phyloP scores from a whole-genome alignment of 768 basidiomycete genomes.

The Tulasnella sp. region DNA sequence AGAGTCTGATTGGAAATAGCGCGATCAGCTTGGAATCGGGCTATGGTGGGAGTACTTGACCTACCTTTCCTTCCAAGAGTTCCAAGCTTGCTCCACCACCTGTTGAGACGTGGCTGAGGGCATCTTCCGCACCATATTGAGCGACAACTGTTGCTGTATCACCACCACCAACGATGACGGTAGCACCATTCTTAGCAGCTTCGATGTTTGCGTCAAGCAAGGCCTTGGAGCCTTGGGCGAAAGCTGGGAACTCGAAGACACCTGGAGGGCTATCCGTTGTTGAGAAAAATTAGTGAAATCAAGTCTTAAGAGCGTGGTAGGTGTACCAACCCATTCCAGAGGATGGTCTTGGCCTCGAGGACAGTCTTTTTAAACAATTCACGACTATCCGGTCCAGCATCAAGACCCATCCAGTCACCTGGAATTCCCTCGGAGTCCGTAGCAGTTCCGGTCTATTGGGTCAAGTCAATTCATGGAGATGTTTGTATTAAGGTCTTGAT shows the following conservation, averaged over 20 bases:
- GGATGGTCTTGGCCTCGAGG: constrained; percentile 79
- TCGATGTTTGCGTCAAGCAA: constrained; percentile 78
- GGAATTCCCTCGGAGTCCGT: constrained; percentile 83
- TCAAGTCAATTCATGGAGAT: neutral
- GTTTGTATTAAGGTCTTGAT: no score
- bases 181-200: constrained; percentile 72
- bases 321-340: constrained; percentile 78
- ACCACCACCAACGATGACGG: constrained; percentile 91
- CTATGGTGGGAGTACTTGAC: constrained; percentile 10
- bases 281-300: neutral
- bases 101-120: constrained; percentile 92
- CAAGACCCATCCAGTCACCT: constrained; percentile 89
- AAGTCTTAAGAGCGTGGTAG: neutral
- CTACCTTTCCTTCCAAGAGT: constrained; percentile 93
- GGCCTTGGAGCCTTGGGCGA: constrained; percentile 70
- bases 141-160: constrained; percentile 94
- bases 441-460: constrained; percentile 48
- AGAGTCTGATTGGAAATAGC: constrained; percentile 39
- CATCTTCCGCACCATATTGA: constrained; percentile 69
- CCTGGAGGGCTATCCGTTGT: constrained; percentile 70
- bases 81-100: constrained; percentile 91
- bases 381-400: constrained; percentile 74
- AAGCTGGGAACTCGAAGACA: constrained; percentile 93
- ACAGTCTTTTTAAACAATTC: constrained; percentile 72
- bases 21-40: constrained; percentile 18